These are phyloP conservation scores for Aspergillus transmontanensis DNA, from an alignment of 2,329 filamentous ascomycete species.

Conservation along the genomic window DNA sequence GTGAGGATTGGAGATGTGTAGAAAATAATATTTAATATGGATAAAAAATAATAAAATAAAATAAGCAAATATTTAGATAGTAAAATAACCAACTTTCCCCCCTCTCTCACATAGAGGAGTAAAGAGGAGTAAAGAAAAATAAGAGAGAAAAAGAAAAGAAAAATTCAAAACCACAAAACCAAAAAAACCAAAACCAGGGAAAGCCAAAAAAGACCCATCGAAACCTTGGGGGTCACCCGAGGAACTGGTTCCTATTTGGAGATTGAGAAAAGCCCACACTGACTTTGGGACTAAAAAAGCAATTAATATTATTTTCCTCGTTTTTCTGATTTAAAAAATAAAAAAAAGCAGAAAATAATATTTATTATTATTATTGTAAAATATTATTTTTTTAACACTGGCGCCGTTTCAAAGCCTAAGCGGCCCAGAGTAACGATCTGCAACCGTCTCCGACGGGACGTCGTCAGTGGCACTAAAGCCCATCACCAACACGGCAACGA, in stretches of 20 bases:
- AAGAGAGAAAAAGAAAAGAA: slow-evolving; percentile 14
- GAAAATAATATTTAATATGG: slow-evolving; percentile 6
- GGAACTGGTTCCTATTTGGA: slow-evolving; percentile 37
- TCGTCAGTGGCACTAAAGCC: slow-evolving; percentile 44
- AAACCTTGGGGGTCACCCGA: slow-evolving; percentile 31
- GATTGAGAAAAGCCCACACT: slow-evolving; percentile 17
- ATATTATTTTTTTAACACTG: slow-evolving; percentile 18
- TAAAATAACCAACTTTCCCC: background rate
- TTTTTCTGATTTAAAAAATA: background rate
- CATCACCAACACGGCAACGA: slow-evolving; percentile 27
- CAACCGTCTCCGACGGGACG: slow-evolving; percentile 42
- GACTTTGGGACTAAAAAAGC: slow-evolving; percentile 12
- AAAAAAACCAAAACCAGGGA: slow-evolving; percentile 12
- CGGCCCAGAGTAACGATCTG: slow-evolving; percentile 39
- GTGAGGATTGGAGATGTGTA: background rate
- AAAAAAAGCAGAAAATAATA: background rate
- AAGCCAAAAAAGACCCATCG: slow-evolving; percentile 17
- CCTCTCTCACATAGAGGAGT: slow-evolving; percentile 1
- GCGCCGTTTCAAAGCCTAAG: slow-evolving; percentile 32
- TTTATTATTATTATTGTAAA: slow-evolving; percentile 6
- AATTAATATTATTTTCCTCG: slow-evolving; percentile 2
- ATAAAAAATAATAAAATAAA: slow-evolving; percentile 9
- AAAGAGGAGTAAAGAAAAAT: slow-evolving; percentile 12
- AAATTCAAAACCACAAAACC: slow-evolving; percentile 5
- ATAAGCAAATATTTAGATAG: slow-evolving; percentile 15